phyloP scores from a whole-genome alignment of 306 rosid genomes.

The Herpetospermum pedunculosum region DNA sequence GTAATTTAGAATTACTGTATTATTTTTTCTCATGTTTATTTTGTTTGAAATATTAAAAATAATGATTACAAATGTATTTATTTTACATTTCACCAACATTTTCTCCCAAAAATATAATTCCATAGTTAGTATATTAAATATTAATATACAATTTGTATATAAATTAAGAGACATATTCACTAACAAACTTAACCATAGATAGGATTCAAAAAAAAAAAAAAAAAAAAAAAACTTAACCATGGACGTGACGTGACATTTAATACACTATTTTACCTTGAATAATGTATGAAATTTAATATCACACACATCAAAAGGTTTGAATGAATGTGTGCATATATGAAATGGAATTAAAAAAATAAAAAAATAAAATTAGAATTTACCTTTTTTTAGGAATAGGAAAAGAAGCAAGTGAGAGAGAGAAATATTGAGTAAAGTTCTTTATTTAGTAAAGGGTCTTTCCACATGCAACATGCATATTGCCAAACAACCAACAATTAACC shows the following conservation, averaged over 20 bases:
- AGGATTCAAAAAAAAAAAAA: too few species aligned
- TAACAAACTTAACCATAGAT: not conserved
- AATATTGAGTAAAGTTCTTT: not conserved
- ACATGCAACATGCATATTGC: slow-evolving; percentile 3
- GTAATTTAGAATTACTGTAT: not conserved
- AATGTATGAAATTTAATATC: not conserved
- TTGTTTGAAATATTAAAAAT: not conserved
- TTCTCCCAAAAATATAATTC: not conserved
- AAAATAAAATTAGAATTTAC: not conserved
- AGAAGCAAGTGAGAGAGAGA: not conserved
- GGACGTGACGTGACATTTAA: too few species aligned
- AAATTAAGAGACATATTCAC: not conserved
- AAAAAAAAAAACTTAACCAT: too few species aligned
- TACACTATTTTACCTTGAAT: too few species aligned
- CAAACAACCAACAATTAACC: not conserved
- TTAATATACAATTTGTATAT: not conserved
- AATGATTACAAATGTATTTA: not conserved
- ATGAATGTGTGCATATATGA: not conserved
- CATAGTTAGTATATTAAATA: not conserved
- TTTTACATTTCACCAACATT: not conserved
- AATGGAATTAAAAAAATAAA: not conserved
- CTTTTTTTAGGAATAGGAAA: not conserved
- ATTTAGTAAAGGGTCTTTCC: not conserved
- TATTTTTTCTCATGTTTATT: not conserved
- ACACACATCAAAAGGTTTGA: not conserved